phyloP scores from a whole-genome alignment of 495 filamentous ascomycete species.

The Pseudevernia furfuracea region DNA sequence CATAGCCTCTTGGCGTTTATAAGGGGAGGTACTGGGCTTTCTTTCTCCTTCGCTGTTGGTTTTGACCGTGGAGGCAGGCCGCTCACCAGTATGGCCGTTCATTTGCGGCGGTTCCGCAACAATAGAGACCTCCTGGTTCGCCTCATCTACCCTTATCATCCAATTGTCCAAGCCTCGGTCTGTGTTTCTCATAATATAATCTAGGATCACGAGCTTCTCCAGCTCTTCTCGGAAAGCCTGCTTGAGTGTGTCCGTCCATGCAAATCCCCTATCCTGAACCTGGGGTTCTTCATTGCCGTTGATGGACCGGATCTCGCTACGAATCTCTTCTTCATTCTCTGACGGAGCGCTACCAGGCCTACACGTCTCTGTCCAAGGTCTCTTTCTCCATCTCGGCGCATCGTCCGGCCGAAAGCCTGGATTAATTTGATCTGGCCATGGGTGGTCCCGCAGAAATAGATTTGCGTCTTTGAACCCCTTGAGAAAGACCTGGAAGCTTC shows the following conservation, averaged over 20 bases:
- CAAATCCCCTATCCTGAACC: conserved; percentile 45
- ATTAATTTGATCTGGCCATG: conserved; percentile 92
- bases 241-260: conserved; percentile 84
- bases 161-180: conserved; percentile 96
- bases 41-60: conserved; percentile 31
- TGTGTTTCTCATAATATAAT: conserved; percentile 99
- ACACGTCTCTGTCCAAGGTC: conserved; percentile 79
- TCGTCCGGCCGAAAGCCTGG: conserved; percentile 66
- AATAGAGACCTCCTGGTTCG: conserved; percentile 72
- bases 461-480: conserved; percentile 97
- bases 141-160: conserved; percentile 96
- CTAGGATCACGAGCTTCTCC: conserved; percentile 93
- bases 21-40: conserved; percentile 53
- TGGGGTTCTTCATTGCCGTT: conserved; percentile 44
- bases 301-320: conserved; percentile 39
- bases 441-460: conserved; percentile 86
- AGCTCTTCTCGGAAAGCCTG: conserved; percentile 90
- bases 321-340: conserved; percentile 65
- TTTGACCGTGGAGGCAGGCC: conserved; percentile 47
- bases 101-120: conserved; percentile 71
- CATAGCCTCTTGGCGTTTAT: conserved; percentile 78
- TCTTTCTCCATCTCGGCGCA: conserved; percentile 60
- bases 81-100: conserved; percentile 44
- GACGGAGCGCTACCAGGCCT: conserved; percentile 59
- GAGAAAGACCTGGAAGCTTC: conserved; percentile 95